Evolutionary conservation across 495 filamentous ascomycete species (phyloP).

Genomic region (Lasiosphaeria ovina): DNA sequence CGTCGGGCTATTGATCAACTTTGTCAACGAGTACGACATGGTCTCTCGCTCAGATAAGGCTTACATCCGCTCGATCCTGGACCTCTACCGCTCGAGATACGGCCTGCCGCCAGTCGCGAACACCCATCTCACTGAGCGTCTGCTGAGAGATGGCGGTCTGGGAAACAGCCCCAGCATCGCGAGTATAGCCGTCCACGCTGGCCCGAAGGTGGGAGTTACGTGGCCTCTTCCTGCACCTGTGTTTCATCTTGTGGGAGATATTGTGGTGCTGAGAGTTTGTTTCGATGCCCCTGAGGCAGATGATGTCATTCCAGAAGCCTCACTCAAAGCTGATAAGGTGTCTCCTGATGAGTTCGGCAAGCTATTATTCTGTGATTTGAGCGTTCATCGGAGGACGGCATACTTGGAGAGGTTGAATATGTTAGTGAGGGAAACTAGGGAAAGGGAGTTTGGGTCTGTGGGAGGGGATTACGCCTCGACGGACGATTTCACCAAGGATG

Average conservation of each 20-base stretch:
- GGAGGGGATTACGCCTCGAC: no score
- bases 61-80: slow-evolving; percentile 9
- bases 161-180: background rate
- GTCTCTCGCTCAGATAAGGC: slow-evolving; percentile 5
- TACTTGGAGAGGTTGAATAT: slow-evolving; percentile 11
- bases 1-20: background rate
- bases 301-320: background rate
- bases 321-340: slow-evolving; percentile 1
- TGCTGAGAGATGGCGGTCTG: background rate
- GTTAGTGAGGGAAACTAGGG: background rate
- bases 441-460: background rate
- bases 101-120: slow-evolving; percentile 3
- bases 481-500: no score
- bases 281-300: background rate
- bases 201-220: background rate
- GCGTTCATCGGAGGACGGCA: slow-evolving; percentile 8
- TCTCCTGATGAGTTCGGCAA: background rate
- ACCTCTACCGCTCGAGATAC: slow-evolving; percentile 11
- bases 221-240: slow-evolving; percentile 9
- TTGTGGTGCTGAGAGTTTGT: slow-evolving; percentile 5
- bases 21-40: slow-evolving; percentile 16
- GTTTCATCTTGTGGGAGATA: slow-evolving; percentile 8
- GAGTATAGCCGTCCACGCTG: background rate
- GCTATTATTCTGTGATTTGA: slow-evolving; percentile 12
- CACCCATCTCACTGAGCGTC: background rate